Evolutionary conservation across 805 yeast genomes (phyloP).

Genomic region (Henningerozyma blattae): DNA sequence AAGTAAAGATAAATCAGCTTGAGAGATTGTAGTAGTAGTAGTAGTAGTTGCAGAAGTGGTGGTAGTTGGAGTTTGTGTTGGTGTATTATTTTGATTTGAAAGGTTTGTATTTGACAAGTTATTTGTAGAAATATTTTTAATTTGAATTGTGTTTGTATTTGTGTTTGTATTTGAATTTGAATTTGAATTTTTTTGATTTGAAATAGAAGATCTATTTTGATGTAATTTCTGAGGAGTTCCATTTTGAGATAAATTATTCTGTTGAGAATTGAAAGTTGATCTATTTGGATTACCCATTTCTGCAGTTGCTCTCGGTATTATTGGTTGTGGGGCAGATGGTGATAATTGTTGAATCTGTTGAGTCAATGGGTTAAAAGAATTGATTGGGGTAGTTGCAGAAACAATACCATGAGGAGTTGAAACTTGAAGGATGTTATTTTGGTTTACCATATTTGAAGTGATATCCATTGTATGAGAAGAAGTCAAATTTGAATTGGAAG

Average conservation of each 20-base stretch:
- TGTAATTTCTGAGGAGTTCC: not conserved
- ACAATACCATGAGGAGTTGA: not conserved
- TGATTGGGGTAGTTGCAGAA: not conserved
- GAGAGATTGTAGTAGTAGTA: conserved; percentile 21
- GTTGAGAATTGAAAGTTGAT: not conserved
- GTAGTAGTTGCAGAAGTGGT: conserved; percentile 12
- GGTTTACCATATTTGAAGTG: not conserved
- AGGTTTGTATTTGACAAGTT: conserved; percentile 9
- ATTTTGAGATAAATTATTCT: not conserved
- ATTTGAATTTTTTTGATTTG: conserved; percentile 1
- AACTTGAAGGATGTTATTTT: not conserved
- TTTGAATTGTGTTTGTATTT: conserved; percentile 10
- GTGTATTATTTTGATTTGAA: conserved; percentile 7
- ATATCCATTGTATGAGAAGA: not conserved
- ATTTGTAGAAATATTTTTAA: conserved; percentile 9
- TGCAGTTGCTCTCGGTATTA: not conserved
- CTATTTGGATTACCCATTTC: not conserved
- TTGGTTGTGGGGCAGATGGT: not conserved
- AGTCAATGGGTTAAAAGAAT: not conserved
- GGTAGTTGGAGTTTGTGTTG: conserved; percentile 20
- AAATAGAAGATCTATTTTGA: conserved; percentile 3
- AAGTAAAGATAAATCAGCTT: conserved; percentile 54
- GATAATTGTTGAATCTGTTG: not conserved
- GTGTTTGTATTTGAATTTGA: not conserved
- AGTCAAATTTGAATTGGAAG: not conserved